These are phyloP conservation scores for Penicillium fuscoglaucum DNA, from an alignment of 2,329 filamentous ascomycete genomes.

Conservation along the genomic window DNA sequence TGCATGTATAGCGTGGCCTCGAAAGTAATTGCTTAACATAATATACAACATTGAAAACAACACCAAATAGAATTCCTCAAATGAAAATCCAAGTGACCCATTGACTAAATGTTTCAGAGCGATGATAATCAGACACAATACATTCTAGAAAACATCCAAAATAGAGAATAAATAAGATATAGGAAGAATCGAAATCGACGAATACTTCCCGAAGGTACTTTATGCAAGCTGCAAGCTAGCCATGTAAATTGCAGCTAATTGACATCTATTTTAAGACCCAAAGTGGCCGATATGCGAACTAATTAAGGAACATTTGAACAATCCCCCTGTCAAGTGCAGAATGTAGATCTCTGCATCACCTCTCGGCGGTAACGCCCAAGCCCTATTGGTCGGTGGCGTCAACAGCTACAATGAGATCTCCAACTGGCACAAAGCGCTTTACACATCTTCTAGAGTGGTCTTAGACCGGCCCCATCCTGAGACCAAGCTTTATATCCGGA, in stretches of 20 bases:
- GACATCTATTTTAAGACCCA: constrained; percentile 20
- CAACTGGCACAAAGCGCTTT: constrained; percentile 12
- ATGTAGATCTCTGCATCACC: constrained; percentile 17
- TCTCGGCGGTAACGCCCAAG: constrained; percentile 19
- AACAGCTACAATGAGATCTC: constrained; percentile 1
- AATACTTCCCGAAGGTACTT: not conserved
- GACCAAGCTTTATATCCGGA: constrained; percentile 29
- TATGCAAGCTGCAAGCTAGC: not conserved
- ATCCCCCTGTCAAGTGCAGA: constrained; percentile 5
- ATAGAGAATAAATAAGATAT: not conserved
- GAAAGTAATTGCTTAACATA: not conserved
- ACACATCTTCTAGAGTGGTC: constrained; percentile 4
- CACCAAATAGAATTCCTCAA: not conserved
- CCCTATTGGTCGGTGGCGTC: constrained; percentile 13
- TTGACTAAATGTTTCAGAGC: not conserved
- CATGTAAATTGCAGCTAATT: constrained; percentile 18
- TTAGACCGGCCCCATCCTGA: not conserved
- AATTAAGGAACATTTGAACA: constrained; percentile 20
- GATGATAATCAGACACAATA: not conserved
- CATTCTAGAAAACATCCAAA: too few relatives aligned
- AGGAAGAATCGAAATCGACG: not conserved
- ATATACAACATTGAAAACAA: too few relatives aligned
- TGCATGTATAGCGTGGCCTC: not conserved
- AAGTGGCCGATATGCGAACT: constrained; percentile 9
- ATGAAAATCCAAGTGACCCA: fast-evolving